Conservation (phyloP, 306 rosid genomes). For the Psophocarpus tetragonolobus region DNA sequence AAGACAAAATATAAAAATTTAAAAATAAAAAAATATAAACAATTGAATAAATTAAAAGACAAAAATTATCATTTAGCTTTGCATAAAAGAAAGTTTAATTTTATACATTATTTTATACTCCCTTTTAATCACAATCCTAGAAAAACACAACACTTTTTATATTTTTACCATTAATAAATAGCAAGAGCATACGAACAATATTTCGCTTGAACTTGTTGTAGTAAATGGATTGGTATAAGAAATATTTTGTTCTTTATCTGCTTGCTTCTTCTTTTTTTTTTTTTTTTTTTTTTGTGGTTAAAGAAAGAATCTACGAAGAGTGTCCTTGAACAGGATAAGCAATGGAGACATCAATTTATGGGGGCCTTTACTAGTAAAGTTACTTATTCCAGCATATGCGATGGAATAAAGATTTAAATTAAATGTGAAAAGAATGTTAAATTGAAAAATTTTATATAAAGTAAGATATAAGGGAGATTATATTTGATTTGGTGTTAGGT, state of each 20-base stretch:
- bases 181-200: too few relatives aligned
- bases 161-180: too few relatives aligned
- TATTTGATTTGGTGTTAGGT: neutral
- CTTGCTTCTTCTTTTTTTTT: neutral
- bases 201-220: too few relatives aligned
- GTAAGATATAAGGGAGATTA: neutral
- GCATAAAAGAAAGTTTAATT: too few relatives aligned
- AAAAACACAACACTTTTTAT: too few relatives aligned
- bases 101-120: too few relatives aligned
- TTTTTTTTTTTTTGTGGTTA: neutral
- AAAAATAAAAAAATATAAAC: too few relatives aligned
- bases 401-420: neutral
- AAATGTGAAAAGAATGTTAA: neutral
- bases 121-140: too few relatives aligned
- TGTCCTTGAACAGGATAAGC: neutral
- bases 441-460: neutral
- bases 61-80: too few relatives aligned
- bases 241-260: neutral
- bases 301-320: neutral
- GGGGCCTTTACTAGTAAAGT: neutral
- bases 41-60: too few relatives aligned
- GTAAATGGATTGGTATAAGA: too few relatives aligned
- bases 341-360: neutral
- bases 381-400: neutral
- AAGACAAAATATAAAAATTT: too few relatives aligned